These are phyloP conservation scores for Solanum commersonii DNA, from an alignment of 257 asterid species.

Conservation along the genomic window DNA sequence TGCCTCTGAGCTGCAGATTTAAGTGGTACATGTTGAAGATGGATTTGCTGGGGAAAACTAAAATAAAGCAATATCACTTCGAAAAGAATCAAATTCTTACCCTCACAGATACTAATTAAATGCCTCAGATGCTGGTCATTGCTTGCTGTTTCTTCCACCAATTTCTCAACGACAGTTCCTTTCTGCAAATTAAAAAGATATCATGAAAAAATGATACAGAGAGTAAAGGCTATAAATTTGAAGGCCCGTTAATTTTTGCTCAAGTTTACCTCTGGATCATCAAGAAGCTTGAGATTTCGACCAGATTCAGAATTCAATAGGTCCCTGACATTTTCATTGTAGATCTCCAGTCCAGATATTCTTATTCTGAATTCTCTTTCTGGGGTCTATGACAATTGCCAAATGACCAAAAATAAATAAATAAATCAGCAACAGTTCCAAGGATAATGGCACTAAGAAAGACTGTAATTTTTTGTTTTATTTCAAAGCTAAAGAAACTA, in stretches of 20 bases:
- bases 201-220: background rate
- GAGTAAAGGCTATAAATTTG: background rate
- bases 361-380: conserved; percentile 79
- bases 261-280: conserved; percentile 79
- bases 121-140: conserved; percentile 70
- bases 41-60: background rate
- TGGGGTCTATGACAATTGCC: conserved; percentile 50
- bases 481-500: background rate
- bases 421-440: background rate
- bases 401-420: background rate
- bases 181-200: conserved; percentile 38
- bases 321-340: conserved; percentile 90
- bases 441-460: background rate
- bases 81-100: conserved; percentile 21
- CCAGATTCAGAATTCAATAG: conserved; percentile 82
- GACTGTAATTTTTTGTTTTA: background rate
- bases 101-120: conserved; percentile 72
- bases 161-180: conserved; percentile 86
- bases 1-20: conserved; percentile 80
- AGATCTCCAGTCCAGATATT: conserved; percentile 85
- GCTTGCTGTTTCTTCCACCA: conserved; percentile 78
- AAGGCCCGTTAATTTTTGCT: background rate
- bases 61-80: background rate
- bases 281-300: conserved; percentile 78
- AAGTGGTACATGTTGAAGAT: background rate